A percentile compares a stretch with the other conserved stretches of the same genome.
Evolutionary conservation across 1,139 yeast genomes (phyloP).

Genomic region (Barnettozyma hawaiiensis): DNA sequence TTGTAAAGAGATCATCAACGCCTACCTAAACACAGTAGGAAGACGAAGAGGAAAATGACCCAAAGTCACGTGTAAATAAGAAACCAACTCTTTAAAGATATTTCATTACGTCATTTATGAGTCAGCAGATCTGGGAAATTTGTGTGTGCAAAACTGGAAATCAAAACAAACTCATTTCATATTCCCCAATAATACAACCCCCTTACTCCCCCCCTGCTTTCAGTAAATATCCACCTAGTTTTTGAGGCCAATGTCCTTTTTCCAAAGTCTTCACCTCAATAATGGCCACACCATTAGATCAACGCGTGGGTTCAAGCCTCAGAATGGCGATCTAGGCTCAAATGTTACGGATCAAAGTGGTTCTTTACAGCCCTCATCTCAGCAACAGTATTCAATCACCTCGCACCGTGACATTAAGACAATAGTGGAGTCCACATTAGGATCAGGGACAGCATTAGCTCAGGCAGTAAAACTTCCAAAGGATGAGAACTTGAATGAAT

Average conservation of each 20-base stretch:
- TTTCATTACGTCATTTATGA: background rate
- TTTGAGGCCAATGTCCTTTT: constrained; percentile 36
- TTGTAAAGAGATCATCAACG: no score
- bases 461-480: constrained; percentile 93
- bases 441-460: constrained; percentile 82
- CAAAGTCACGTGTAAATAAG: constrained; percentile 11
- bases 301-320: constrained; percentile 45
- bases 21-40: no score
- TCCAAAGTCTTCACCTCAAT: constrained; percentile 43
- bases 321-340: background rate
- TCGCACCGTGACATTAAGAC: constrained; percentile 68
- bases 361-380: constrained; percentile 28
- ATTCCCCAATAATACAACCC: no score
- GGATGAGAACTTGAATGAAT: constrained; percentile 88
- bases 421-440: constrained; percentile 91
- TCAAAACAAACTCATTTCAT: background rate
- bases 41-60: no score
- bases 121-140: background rate
- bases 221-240: background rate
- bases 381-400: constrained; percentile 33
- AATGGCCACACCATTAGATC: constrained; percentile 51
- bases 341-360: constrained; percentile 27
- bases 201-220: no score
- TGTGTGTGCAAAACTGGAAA: background rate
- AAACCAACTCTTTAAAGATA: no score